phyloP scores from a whole-genome alignment of 345 rosid genomes.

The Passiflora organensis region DNA sequence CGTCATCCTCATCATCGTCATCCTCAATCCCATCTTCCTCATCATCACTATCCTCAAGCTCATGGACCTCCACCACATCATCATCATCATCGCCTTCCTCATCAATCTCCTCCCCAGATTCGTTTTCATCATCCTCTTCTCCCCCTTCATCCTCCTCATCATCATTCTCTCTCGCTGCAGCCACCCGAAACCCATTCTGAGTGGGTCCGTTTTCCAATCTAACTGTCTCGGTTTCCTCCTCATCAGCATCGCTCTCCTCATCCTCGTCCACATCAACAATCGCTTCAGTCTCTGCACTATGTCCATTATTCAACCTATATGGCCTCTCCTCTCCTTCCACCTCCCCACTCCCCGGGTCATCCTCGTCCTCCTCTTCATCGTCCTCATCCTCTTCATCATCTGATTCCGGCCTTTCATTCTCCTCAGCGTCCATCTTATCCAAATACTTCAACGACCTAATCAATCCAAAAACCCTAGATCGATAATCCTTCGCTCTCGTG shows the following conservation, averaged over 20 bases:
- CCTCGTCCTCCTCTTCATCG: conserved; percentile 61
- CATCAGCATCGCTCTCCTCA: conserved; percentile 72
- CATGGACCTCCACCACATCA: conserved; percentile 36
- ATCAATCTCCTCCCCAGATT: conserved; percentile 19
- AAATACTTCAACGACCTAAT: conserved; percentile 67
- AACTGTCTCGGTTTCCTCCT: conserved; percentile 46
- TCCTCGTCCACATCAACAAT: conserved; percentile 50
- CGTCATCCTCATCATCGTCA: conserved; percentile 13
- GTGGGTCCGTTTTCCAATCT: conserved; percentile 26
- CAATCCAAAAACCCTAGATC: conserved; percentile 74
- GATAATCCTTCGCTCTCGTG: conserved; percentile 62
- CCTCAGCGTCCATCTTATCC: conserved; percentile 78
- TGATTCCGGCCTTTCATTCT: conserved; percentile 70
- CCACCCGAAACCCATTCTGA: conserved; percentile 44
- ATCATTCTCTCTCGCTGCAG: conserved; percentile 14
- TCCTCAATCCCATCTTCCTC: conserved; percentile 51
- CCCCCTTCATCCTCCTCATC: conserved; percentile 11
- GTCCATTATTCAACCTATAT: conserved; percentile 43
- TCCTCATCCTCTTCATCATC: conserved; percentile 72
- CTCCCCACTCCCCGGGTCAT: conserved; percentile 66
- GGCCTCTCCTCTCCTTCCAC: conserved; percentile 56
- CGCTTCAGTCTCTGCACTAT: conserved; percentile 42
- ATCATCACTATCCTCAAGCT: conserved; percentile 36
- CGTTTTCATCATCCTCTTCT: conserved; percentile 30
- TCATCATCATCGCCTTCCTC: conserved; percentile 22